Base-by-base conservation (phyloP, 805 yeast species). In the Zygoascus biomembranicola region DNA sequence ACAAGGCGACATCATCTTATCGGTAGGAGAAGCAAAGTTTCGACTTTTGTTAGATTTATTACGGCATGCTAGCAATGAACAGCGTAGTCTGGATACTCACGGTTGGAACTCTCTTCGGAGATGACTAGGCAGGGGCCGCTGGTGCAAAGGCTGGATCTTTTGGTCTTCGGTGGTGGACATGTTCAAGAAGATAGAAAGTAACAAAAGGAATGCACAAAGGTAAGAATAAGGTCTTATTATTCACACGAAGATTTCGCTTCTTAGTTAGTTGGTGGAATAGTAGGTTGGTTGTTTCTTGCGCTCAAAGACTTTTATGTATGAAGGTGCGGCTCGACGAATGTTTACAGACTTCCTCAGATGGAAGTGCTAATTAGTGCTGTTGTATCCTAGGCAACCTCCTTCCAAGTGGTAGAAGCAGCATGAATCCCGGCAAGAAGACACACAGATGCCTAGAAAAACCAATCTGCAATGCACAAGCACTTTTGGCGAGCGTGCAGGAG, bases 1-100 rank as follows among this genome's bases (percentile, higher is more conserved):
- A 61, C 84, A 78, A 31, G 85, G 85, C 2, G 84, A 79, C 65
- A 80, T 64, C 57, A 80, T 57, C 49, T 70, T 76, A 59, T 81
- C 86, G 2, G 86, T 81, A 45, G 85, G 85, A 13, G 84, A 79
- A 8, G 79, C 69, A 55, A 69, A 66, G 55, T 56, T 66, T 49
- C 54, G 55, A 39, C 32, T 50, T 49, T 18, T 41, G 47, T 16
- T 37, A 23, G 31, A 18, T 13, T 18, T 48, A 2, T 5, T 10
- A 37, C 2, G n/a, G n/a, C 8, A 32, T 11, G 13, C 19, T 48
- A 3, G 6, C 20, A 16, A n/a, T 16, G 8, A 26, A 23, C 26
- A 23, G 3, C 32, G 14, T 5, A 37, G 13, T 14, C 14, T 6
- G 5, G 42, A n/a, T 42, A 41, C 55, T 47, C 32, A 49, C 44